Conservation (phyloP, 768 basidiomycete genomes). For the Zangia roseola region DNA sequence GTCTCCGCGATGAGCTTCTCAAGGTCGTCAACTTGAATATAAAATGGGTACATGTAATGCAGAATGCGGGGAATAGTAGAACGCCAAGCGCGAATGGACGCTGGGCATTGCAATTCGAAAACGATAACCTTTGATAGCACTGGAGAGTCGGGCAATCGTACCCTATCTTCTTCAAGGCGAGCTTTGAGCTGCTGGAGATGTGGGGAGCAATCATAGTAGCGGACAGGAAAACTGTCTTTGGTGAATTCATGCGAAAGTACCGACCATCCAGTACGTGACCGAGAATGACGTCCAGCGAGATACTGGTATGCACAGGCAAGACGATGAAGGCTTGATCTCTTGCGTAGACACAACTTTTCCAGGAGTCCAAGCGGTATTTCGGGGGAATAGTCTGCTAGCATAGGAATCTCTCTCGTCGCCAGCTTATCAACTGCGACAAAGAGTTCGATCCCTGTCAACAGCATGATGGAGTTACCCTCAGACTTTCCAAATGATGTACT, state of each 20-base stretch:
- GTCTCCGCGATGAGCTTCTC: too few species aligned
- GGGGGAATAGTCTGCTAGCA: constrained; percentile 31
- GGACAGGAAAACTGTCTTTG: neutral
- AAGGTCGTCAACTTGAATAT: too few species aligned
- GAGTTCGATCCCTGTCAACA: too few species aligned
- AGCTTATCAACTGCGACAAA: constrained; percentile 29
- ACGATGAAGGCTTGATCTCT: constrained; percentile 25
- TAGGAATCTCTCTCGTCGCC: constrained; percentile 6
- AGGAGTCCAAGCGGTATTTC: constrained; percentile 22
- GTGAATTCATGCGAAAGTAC: constrained; percentile 29
- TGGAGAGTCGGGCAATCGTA: too few species aligned
- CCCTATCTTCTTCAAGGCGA: constrained; percentile 32
- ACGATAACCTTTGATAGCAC: too few species aligned
- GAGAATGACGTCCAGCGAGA: constrained; percentile 27
- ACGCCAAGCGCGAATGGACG: constrained; percentile 38
- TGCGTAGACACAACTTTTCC: constrained; percentile 27
- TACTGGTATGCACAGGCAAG: constrained; percentile 28
- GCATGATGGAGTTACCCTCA: constrained; percentile 39
- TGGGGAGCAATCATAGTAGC: constrained; percentile 22
- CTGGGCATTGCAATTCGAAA: constrained; percentile 41
- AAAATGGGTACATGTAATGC: too few species aligned
- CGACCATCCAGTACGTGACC: constrained; percentile 19
- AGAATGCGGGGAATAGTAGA: too few species aligned
- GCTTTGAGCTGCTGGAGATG: constrained; percentile 21
- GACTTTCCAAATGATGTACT: too few species aligned